Base-by-base conservation (phyloP, 2,329 filamentous ascomycete species). In the Scortechinia acanthostroma region DNA sequence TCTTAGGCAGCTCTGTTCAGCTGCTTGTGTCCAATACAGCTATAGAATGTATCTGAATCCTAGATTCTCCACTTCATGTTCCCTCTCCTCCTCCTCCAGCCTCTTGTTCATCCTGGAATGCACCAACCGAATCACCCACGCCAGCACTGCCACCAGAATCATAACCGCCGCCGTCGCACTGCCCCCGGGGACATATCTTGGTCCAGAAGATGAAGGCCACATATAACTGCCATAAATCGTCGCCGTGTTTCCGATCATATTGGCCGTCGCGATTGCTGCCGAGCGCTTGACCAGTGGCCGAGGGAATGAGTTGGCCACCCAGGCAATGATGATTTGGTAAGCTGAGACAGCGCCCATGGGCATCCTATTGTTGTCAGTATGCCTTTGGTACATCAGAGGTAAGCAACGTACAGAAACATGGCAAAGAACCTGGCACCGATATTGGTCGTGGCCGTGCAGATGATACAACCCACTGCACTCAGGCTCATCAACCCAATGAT, bases 271-370 rank as follows among this genome's bases (percentile, higher is more conserved):
- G 44, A 88, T 82, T 3, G 74, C 74, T 2, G 76, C 74, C 3
- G 83, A 84, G 2, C 83, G 73, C 42, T 83, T 79, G 2, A 80
- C 83, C 2, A 83, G 60, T 1, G 85, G 82, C 59, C 84, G 86
- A 0, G 84, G 83, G 25, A 89, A 73, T 5, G 85, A 82, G 50
- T 87, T 86, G 3, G 79, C 77, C 23, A 88, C 80, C 53, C 74
- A 76, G 0, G 83, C 78, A 42, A 88, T 83, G 20, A 88, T 74
- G 48, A 75, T 74, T 50, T 72, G 69, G 33, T 72, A 62, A 63
- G 45, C 4, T 21, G 25, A 21, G n/a, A 64, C 54, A 2, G 58
- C 56, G 15, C 62, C 59, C 55, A 65, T 60, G 19, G 62, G 58
- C 61, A 70, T 66, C 35, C 35, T 40, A 17, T 13, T 19, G 10